Base-by-base conservation (phyloP, 169 alveolate genomes). In the Neospora caninum region DNA sequence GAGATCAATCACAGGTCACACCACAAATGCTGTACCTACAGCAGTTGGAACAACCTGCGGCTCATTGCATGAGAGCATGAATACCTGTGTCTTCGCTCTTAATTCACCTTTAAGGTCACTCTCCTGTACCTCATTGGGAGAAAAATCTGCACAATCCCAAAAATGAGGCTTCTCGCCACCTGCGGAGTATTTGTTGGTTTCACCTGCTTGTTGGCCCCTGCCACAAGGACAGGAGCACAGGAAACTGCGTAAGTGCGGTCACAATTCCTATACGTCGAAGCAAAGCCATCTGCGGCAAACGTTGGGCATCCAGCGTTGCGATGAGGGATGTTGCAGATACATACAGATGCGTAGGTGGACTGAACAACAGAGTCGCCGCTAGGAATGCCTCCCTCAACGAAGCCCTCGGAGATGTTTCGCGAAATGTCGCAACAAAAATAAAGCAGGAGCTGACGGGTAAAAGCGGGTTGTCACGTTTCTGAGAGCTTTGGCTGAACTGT, bases 381-480 rank as follows among this genome's bases (percentile, higher is more conserved):
- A 73, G 84, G 45, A 38, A 73, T 38, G 22, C 45, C 29, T n/a
- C 43, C 34, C 43, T 73, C 0, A 73, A 73, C 25, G 84, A 73
- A 73, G 84, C 49, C 10, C 84, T 73, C 20, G 84, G n/a, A 10
- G 34, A 38, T 4, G 27, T 73, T 20, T 73, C 84, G 22, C 84
- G 45, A 73, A 34, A 73, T 20, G 84, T n/a, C 10, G 84, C 84
- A 20, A 73, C 84, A 10, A 38, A n/a, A 36, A 34, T 38, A 29
- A 73, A 73, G 49, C 49, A 73, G 43, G 84, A 73, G 84, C 84
- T n/a, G 49, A 73, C 84, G 22, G 84, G 84, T 73, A 73, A 0
- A n/a, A 73, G 41, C 49, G 25, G 25, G 45, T 38, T 73, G 43
- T 73, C 16, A 27, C 22, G n/a, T 73, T 73, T 73, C 34, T 0